Conservation (phyloP, 1,284 basidiomycete genomes). For the Meira nashicola region DNA sequence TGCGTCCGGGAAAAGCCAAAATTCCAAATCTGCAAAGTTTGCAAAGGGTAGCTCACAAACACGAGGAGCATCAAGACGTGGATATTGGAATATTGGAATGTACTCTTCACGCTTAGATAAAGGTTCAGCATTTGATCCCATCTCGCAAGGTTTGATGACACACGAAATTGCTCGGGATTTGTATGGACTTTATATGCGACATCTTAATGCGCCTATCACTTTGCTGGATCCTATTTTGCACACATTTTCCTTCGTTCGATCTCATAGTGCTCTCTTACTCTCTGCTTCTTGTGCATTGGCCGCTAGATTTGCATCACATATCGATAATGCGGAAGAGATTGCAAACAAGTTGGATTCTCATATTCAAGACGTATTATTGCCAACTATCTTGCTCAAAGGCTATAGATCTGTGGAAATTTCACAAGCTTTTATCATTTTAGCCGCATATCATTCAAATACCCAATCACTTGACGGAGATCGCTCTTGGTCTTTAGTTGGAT, state of each 20-base stretch:
- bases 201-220: slow-evolving; percentile 30
- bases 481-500: slow-evolving; percentile 30
- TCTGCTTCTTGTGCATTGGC: slow-evolving; percentile 8
- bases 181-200: slow-evolving; percentile 24
- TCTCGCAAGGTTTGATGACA: slow-evolving; percentile 24
- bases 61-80: slow-evolving; percentile 1
- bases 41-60: neutral
- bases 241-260: slow-evolving; percentile 29
- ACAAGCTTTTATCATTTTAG: slow-evolving; percentile 11
- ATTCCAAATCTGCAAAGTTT: neutral
- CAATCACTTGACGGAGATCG: slow-evolving; percentile 21
- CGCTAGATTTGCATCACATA: slow-evolving; percentile 3
- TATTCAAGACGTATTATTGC: slow-evolving; percentile 1
- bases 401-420: slow-evolving; percentile 8
- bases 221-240: slow-evolving; percentile 34
- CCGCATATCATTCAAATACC: slow-evolving; percentile 6
- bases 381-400: slow-evolving; percentile 7
- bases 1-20: neutral
- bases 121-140: slow-evolving; percentile 22
- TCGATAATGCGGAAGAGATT: slow-evolving; percentile 3
- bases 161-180: slow-evolving; percentile 22
- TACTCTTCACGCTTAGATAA: slow-evolving; percentile 13
- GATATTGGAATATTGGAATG: slow-evolving; percentile 8
- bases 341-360: slow-evolving; percentile 5
- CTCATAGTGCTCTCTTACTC: slow-evolving; percentile 28